phyloP scores from a whole-genome alignment of 495 filamentous ascomycete species.

The Aspergillus kassunensis region DNA sequence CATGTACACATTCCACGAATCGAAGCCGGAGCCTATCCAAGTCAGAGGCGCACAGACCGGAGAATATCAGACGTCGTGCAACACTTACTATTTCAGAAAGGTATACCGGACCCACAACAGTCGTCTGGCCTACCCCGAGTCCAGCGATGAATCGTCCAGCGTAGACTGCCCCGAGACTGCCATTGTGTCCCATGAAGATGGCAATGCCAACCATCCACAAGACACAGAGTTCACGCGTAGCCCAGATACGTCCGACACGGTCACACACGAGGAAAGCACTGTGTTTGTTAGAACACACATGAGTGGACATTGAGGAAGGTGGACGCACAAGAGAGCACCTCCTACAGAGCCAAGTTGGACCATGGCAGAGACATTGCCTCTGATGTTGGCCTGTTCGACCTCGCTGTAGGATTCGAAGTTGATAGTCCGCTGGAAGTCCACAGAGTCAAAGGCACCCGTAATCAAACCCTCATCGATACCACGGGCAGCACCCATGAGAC shows the following conservation, averaged over 20 bases:
- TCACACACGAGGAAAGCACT: constrained; percentile 64
- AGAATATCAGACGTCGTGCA: not conserved
- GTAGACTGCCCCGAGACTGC: constrained; percentile 60
- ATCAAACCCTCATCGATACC: constrained; percentile 70
- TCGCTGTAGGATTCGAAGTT: constrained; percentile 49
- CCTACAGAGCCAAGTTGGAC: constrained; percentile 66
- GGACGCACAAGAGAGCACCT: constrained; percentile 55
- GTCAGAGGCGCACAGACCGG: not conserved
- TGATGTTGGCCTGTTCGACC: constrained; percentile 55
- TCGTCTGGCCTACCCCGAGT: constrained; percentile 63
- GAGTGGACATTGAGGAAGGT: not conserved
- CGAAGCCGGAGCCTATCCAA: constrained; percentile 45
- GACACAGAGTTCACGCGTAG: constrained; percentile 61
- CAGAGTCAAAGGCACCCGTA: constrained; percentile 59
- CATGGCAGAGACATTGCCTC: constrained; percentile 68
- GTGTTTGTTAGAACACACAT: not conserved
- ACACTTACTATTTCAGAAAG: constrained; percentile 45
- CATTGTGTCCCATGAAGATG: constrained; percentile 62
- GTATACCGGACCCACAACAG: constrained; percentile 58
- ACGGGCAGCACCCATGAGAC: constrained; percentile 63
- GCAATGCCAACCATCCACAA: constrained; percentile 65
- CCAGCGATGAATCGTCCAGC: constrained; percentile 65
- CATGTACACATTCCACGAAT: constrained; percentile 67
- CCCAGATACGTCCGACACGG: constrained; percentile 65
- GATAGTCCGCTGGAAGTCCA: constrained; percentile 58